Percentiles rank a stretch among this genome's conserved stretches.
Conservation (phyloP, 176 grass and related monocot genomes). For the Carex littledalei region DNA sequence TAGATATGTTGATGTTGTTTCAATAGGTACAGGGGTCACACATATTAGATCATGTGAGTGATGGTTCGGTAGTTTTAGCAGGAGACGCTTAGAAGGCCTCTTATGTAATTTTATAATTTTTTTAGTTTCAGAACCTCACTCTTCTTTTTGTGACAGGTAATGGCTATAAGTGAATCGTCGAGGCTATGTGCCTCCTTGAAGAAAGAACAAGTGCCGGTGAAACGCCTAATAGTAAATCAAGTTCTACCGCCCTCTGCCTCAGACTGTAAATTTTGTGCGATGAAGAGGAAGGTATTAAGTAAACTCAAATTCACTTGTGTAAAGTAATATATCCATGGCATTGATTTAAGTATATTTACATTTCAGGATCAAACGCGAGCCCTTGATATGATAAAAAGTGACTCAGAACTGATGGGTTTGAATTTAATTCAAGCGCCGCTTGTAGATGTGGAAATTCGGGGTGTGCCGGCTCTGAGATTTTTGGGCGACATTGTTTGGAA, state of each 20-base stretch:
- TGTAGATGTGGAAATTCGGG: constrained; percentile 97
- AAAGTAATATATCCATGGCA: not conserved
- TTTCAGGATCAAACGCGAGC: constrained; percentile 86
- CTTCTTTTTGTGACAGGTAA: constrained; percentile 48
- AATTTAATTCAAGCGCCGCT: constrained; percentile 79
- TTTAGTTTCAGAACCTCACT: not conserved
- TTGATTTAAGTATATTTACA: not conserved
- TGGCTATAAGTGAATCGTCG: constrained; percentile 84
- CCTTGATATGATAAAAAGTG: constrained; percentile 73
- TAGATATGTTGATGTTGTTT: not conserved
- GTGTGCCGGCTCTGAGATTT: constrained; percentile 92
- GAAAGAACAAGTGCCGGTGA: constrained; percentile 93
- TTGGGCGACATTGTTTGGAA: constrained; percentile 96
- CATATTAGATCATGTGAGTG: not conserved
- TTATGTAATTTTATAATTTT: not conserved
- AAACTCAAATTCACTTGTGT: not conserved
- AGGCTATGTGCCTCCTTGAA: constrained; percentile 69
- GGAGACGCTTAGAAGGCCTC: not conserved
- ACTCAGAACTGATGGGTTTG: constrained; percentile 61
- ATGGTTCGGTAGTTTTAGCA: not conserved
- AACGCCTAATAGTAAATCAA: constrained; percentile 88
- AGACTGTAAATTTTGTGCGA: constrained; percentile 95
- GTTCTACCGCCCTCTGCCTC: constrained; percentile 75
- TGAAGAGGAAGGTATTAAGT: constrained; percentile 87
- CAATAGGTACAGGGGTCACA: not conserved